Conservation (phyloP, 768 basidiomycete species). For the Clitopilus passeckerianus region DNA sequence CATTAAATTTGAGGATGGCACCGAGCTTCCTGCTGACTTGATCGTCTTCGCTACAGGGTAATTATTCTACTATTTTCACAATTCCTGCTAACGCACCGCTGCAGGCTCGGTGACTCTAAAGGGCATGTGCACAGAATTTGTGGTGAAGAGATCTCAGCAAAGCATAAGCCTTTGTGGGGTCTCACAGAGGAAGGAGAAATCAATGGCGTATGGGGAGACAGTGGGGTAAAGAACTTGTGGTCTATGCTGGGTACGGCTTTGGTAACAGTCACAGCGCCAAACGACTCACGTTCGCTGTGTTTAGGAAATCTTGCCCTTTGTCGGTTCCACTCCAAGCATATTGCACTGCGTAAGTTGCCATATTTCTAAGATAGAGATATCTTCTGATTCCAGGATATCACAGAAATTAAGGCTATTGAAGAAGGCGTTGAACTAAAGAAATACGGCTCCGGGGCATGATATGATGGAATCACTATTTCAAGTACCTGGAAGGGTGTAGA, state of each 20-base stretch:
- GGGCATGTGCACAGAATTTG: conserved; percentile 37
- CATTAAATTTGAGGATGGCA: conserved; percentile 45
- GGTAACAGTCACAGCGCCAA: not conserved
- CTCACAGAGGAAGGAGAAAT: conserved; percentile 63
- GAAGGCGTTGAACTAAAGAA: conserved; percentile 27
- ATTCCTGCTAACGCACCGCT: not conserved
- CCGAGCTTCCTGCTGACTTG: conserved; percentile 44
- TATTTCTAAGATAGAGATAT: not conserved
- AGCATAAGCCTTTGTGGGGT: conserved; percentile 54
- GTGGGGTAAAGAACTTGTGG: conserved; percentile 53
- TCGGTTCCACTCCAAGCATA: conserved; percentile 63
- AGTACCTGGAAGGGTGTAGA: not conserved
- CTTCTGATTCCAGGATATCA: not conserved
- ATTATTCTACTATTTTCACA: conserved; percentile 4
- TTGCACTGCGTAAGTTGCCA: conserved; percentile 56
- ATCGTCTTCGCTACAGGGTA: conserved; percentile 59
- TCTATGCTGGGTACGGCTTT: conserved; percentile 45
- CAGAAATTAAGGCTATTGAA: conserved; percentile 70
- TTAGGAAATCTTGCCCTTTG: conserved; percentile 54
- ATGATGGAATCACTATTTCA: not conserved
- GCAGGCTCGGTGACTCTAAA: conserved; percentile 41
- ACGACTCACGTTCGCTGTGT: too few species aligned
- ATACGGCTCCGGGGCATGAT: not conserved
- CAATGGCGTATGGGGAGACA: conserved; percentile 40
- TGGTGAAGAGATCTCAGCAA: conserved; percentile 37